Conservation (phyloP, 2,329 filamentous ascomycete genomes). For the Aspergillus pseudoterreus region DNA sequence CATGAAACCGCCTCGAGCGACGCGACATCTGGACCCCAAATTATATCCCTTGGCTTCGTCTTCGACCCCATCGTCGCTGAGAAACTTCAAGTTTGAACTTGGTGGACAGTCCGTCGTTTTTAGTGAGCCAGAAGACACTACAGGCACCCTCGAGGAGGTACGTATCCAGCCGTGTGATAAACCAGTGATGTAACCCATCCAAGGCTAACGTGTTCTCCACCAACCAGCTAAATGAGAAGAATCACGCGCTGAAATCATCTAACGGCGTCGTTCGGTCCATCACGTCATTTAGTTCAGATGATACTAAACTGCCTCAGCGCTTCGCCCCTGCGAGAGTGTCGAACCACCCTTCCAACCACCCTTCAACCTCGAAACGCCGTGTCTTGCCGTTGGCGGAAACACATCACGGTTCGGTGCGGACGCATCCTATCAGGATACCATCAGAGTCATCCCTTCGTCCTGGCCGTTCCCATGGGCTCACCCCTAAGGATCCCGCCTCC, state of each 20-base stretch:
- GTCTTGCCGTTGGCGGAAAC: conserved; percentile 53
- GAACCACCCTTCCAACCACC: conserved; percentile 21
- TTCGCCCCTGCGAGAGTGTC: conserved; percentile 20
- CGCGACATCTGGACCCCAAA: conserved; percentile 74
- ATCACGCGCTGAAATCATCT: conserved; percentile 42
- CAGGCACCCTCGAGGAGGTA: conserved; percentile 53
- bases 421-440: conserved; percentile 34
- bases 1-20: conserved; percentile 67
- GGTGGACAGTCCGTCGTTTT: conserved; percentile 60
- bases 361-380: conserved; percentile 41
- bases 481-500: conserved; percentile 24
- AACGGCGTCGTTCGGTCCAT: conserved; percentile 48
- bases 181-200: neutral
- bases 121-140: conserved; percentile 58
- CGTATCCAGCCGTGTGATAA: conserved; percentile 16
- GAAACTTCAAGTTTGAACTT: conserved; percentile 71
- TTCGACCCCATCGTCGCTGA: conserved; percentile 75
- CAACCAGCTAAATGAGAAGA: conserved; percentile 42
- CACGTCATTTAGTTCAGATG: conserved; percentile 41
- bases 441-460: conserved; percentile 51
- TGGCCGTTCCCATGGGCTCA: conserved; percentile 27
- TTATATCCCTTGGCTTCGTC: conserved; percentile 83
- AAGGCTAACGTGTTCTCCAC: conserved; percentile 6
- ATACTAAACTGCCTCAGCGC: conserved; percentile 26
- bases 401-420: conserved; percentile 42